Conservation (phyloP, 768 basidiomycete species). For the Trametes coccinea region DNA sequence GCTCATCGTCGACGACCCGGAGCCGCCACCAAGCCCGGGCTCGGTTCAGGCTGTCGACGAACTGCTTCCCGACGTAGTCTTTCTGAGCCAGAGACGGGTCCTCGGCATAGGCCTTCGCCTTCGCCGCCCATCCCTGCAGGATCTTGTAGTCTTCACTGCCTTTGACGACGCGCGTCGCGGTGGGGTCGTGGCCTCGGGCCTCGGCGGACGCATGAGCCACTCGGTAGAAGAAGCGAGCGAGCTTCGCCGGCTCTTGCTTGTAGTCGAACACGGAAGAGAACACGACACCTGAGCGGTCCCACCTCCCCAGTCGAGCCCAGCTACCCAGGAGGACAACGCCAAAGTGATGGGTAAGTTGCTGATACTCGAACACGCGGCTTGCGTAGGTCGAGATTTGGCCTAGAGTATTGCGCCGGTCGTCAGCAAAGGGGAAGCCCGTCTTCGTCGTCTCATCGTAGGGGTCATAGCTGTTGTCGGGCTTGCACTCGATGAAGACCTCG, state of each 20-base stretch:
- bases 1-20: neutral
- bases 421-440: neutral
- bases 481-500: neutral
- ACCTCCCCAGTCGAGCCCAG: neutral
- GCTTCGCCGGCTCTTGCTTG: neutral
- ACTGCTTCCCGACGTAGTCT: neutral
- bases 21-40: neutral
- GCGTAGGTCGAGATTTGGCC: slow-evolving; percentile 1
- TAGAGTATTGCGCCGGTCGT: neutral
- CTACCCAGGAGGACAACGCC: neutral
- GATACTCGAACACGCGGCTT: neutral
- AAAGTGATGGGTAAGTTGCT: slow-evolving; percentile 6
- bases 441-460: neutral
- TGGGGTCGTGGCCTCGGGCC: neutral
- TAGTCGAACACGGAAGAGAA: neutral
- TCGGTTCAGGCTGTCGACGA: neutral
- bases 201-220: neutral
- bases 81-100: neutral
- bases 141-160: neutral
- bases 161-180: neutral
- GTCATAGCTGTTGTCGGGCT: neutral
- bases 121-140: neutral
- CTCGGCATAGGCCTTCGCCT: neutral
- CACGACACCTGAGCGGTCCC: neutral
- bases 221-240: slow-evolving; percentile 2